Evolutionary conservation across 2,329 filamentous ascomycete genomes (phyloP).

Genomic region (Albifimbria verrucaria): DNA sequence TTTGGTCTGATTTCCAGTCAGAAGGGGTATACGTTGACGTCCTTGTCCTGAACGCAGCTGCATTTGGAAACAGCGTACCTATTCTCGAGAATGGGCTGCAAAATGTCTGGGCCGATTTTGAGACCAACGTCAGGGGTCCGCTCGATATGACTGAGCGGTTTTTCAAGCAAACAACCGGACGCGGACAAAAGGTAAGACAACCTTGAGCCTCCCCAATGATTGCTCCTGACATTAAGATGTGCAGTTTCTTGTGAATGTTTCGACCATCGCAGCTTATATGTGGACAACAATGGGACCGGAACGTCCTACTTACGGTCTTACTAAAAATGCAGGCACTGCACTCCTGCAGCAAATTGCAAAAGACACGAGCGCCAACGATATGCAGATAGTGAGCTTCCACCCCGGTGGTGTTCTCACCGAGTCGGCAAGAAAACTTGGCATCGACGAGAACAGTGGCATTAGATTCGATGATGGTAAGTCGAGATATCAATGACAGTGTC

Average conservation of each 20-base stretch:
- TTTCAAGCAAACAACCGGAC: constrained; percentile 9
- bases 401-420: constrained; percentile 35
- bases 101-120: constrained; percentile 10
- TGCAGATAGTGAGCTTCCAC: constrained; percentile 38
- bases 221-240: constrained; percentile 3
- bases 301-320: constrained; percentile 26
- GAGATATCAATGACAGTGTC: not conserved
- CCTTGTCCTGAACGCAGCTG: constrained; percentile 23
- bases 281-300: constrained; percentile 9
- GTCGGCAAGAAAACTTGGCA: constrained; percentile 15
- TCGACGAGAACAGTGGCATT: constrained; percentile 12
- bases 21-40: constrained; percentile 22
- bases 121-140: constrained; percentile 12
- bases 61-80: constrained; percentile 4
- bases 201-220: not conserved
- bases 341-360: constrained; percentile 32
- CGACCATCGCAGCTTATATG: constrained; percentile 11
- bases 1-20: constrained; percentile 24
- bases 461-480: not conserved
- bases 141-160: constrained; percentile 13
- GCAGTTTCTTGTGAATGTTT: constrained; percentile 11
- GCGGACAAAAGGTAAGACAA: constrained; percentile 3
- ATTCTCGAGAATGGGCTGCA: constrained; percentile 10
- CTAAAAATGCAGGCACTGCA: constrained; percentile 32
- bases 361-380: constrained; percentile 22